Conservation (phyloP, 768 basidiomycete species). For the Mycena haematopus region DNA sequence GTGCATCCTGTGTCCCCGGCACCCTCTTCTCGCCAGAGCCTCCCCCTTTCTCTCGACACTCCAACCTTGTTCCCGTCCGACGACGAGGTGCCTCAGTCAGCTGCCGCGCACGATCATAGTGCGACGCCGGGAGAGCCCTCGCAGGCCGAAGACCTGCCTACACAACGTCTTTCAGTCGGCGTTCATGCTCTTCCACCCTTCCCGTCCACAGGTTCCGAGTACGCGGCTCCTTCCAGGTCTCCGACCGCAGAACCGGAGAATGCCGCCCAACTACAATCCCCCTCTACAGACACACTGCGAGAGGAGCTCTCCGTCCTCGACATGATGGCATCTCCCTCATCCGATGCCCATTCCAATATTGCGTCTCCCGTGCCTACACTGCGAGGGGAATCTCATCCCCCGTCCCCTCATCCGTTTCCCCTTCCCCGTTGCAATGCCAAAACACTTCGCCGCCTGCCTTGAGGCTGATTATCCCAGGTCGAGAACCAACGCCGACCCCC, state of each 20-base stretch:
- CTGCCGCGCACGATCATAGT: background rate
- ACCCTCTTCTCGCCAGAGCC: conserved; percentile 5
- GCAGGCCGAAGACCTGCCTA: background rate
- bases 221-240: conserved; percentile 1
- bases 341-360: conserved; percentile 5
- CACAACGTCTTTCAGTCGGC: background rate
- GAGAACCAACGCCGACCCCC: background rate
- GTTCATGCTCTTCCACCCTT: background rate
- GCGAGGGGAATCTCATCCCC: background rate
- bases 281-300: conserved; percentile 13
- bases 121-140: background rate
- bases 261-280: background rate
- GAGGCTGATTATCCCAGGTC: conserved; percentile 1
- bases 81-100: background rate
- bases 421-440: conserved; percentile 13
- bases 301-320: conserved; percentile 18
- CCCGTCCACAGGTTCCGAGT: background rate
- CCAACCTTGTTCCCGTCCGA: background rate
- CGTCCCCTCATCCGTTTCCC: conserved; percentile 19
- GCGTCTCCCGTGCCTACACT: background rate
- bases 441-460: conserved; percentile 7
- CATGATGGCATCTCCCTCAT: conserved; percentile 9
- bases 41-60: background rate
- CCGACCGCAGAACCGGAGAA: background rate
- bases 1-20: conserved; percentile 8